phyloP scores from a whole-genome alignment of 768 basidiomycete genomes.

The Austroboletus festivus region DNA sequence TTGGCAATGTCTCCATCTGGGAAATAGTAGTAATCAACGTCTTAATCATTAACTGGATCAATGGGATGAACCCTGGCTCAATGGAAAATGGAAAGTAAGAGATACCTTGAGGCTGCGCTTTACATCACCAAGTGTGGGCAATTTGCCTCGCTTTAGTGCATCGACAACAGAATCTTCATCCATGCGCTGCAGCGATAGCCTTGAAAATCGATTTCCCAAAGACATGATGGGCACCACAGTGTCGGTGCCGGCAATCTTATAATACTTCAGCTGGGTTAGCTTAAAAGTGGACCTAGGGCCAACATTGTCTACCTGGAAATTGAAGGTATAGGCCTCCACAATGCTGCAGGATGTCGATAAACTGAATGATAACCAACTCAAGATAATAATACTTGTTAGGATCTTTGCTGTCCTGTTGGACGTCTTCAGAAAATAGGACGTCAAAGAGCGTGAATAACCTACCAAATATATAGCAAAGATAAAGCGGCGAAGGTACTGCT shows the following conservation, averaged over 20 bases:
- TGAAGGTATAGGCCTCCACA: conserved; percentile 86
- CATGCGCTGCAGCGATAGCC: conserved; percentile 42
- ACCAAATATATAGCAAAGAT: conserved; percentile 86
- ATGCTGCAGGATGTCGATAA: conserved; percentile 47
- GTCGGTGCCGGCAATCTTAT: conserved; percentile 58
- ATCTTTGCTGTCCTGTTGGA: conserved; percentile 69
- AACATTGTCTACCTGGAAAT: conserved; percentile 56
- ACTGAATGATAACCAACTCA: conserved; percentile 3
- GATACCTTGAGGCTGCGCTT: conserved; percentile 76
- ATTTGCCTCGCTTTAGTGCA: conserved; percentile 55
- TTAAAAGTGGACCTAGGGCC: not conserved
- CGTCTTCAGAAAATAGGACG: not conserved
- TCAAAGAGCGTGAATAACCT: conserved; percentile 17
- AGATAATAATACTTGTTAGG: conserved; percentile 65
- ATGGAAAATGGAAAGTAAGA: not conserved
- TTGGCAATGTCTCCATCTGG: conserved; percentile 76
- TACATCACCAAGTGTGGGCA: conserved; percentile 76
- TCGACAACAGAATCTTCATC: conserved; percentile 56
- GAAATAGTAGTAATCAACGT: conserved; percentile 75
- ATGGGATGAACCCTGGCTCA: not conserved
- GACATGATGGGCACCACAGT: conserved; percentile 68
- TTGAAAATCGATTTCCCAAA: conserved; percentile 57
- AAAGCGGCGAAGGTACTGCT: conserved; percentile 80
- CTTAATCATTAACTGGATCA: conserved; percentile 63
- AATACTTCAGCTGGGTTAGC: conserved; percentile 50